Base-by-base conservation (phyloP, 495 filamentous ascomycete species). In the Articulospora tetracladia region DNA sequence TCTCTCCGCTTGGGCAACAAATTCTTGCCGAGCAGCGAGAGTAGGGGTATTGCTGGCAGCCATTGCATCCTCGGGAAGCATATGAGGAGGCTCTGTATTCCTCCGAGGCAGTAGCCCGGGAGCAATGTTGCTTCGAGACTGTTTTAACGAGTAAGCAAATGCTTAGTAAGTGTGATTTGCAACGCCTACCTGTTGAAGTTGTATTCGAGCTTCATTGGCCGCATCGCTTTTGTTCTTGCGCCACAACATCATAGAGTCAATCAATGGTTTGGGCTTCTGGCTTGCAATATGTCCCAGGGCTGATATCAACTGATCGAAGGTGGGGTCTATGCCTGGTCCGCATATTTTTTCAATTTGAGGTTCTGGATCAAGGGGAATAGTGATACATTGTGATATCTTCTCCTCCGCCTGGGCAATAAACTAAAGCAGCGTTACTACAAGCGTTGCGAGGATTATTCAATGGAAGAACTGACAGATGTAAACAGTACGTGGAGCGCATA, bases 231-330 rank as follows among this genome's bases (percentile, higher is more conserved):
- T 97, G 41, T 82, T 86, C 71, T 97, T 97, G 41, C 95, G 83
- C 94, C 94, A 98, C 22, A 92, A 83, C 91, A 98, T 98, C 62
- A 98, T 88, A 11, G 91, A 91, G 72, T 98, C 93, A 64, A 98
- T 96, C 55, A 98, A 72, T n/a, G 91, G 89, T 66, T 93, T 97
- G 3, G 94, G 95, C 65, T 97, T 96, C 66, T 89, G 87, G 30
- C 91, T 88, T 55, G 92, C 91, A 68, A 99, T 96, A 71, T 93
- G 91, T 24, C 94, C 94, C 49, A 98, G 77, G 19, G 95, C 93
- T 3, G 88, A 87, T 49, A 99, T 93, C 65, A 97, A 83, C 71
- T 97, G 94, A 74, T 99, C 94, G 68, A 99, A 97, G n/a, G 82
- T 84, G 4, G 87, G 79, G 69, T 99, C 94, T 17, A 86, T 87